Evolutionary conservation across 73 alveolate genomes (phyloP), one percentile per base, ranked within the genome.

Genomic region (Tetrahymena thermophila): DNA sequence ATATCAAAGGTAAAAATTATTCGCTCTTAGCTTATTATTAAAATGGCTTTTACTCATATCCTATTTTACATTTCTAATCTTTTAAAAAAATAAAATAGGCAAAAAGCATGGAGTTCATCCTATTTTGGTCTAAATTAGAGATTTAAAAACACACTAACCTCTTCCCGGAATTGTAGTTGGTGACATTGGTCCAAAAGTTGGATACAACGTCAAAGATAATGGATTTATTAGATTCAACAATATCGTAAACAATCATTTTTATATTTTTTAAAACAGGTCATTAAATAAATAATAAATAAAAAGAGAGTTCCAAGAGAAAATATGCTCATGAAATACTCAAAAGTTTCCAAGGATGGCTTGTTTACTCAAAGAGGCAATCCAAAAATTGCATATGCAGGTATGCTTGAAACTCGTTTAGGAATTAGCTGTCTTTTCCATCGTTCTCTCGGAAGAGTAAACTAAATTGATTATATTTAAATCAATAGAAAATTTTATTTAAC

Each of bases 181-280:
- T 85, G 99, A 98, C 55, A 98, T 98, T 56, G 99, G 99, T 57
- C 99, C 99, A 21, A 98, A 98, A 85, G 94, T 94, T 85, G 99
- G 99, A 13, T 97, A 94, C 94, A n/a, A 56, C 10, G 96, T 96
- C 35, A 97, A 97, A 57, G 99, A 98, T 96, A 98, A 97, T 96
- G 99, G 99, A 50, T 98, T 96, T 93, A 84, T 96, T 93, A 85
- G 94, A 38, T 95, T 98, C 85, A 95, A 96, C 14, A 96, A 98
- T 58, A 96, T 94, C 56, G 89, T 71, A 71, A 71, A 34, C 1
- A 19, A 25, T 71, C n/a, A 71, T 28, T 71, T 0, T 25, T 7
- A 3, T 28, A 3, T 25, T 10, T n/a, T 31, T 28, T 5, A 71
- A 71, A 31, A 71, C 89, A 28, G 37, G 40, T 8, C 5, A 28